phyloP scores from a whole-genome alignment of 371 early-diverging fungal species.

The Mortierella sp. region DNA sequence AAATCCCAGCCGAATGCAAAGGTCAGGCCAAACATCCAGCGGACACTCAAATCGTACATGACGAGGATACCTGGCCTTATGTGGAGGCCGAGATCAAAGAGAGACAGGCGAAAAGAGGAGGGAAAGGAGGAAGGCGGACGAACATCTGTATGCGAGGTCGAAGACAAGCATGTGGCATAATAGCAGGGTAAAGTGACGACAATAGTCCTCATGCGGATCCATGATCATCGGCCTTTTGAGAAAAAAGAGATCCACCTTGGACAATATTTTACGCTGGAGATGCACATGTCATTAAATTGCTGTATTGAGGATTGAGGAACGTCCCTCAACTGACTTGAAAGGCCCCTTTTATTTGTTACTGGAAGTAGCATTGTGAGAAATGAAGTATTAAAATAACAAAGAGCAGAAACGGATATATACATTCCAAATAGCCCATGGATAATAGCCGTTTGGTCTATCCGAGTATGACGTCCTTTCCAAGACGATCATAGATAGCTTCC shows the following conservation, averaged over 20 bases:
- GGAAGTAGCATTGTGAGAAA: not conserved
- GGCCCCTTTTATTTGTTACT: not conserved
- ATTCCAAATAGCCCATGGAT: not conserved
- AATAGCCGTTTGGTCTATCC: not conserved
- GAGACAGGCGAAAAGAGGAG: not conserved
- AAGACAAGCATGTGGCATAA: not conserved
- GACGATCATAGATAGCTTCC: not conserved
- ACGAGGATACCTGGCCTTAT: not conserved
- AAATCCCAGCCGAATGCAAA: constrained; percentile 6
- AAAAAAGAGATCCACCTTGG: not conserved
- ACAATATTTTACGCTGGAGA: not conserved
- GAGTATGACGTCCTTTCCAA: not conserved
- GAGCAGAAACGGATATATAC: not conserved
- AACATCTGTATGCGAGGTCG: not conserved
- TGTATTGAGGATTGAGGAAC: not conserved
- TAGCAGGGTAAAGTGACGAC: constrained; percentile 8
- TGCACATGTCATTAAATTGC: constrained; percentile 2
- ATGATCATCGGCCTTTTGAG: not conserved
- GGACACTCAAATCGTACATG: not conserved
- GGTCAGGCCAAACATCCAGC: not conserved
- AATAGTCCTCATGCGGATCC: not conserved
- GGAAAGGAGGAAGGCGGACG: not conserved
- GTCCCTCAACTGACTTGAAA: not conserved
- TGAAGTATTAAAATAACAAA: not conserved
- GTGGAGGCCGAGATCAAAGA: not conserved